Evolutionary conservation across 2,329 filamentous ascomycete species (phyloP).

Genomic region (Exutisphaerella laricina): DNA sequence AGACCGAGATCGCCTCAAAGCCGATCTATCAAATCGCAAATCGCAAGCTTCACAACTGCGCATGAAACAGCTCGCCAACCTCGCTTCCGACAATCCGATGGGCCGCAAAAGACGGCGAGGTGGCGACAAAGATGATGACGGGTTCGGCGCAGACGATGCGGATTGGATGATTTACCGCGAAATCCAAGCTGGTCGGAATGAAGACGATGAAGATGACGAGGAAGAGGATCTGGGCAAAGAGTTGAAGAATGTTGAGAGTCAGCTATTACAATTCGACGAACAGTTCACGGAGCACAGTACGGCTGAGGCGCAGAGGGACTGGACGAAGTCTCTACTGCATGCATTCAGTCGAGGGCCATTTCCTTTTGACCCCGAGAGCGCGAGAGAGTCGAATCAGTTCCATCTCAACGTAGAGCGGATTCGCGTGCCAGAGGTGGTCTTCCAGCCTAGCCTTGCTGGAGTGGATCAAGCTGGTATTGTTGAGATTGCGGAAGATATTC

Average conservation of each 20-base stretch:
- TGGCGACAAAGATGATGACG: slow-evolving; percentile 81
- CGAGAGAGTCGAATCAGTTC: slow-evolving; percentile 76
- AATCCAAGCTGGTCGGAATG: slow-evolving; percentile 80
- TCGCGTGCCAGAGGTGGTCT: slow-evolving; percentile 97
- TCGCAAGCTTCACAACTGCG: slow-evolving; percentile 92
- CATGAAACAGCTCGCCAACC: slow-evolving; percentile 96
- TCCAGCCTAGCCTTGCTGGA: slow-evolving; percentile 96
- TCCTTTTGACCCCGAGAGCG: slow-evolving; percentile 73
- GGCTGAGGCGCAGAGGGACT: slow-evolving; percentile 85
- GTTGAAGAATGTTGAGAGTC: slow-evolving; percentile 72
- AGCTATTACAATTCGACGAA: slow-evolving; percentile 80
- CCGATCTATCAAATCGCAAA: slow-evolving; percentile 92
- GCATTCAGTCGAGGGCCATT: slow-evolving; percentile 84
- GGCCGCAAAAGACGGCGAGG: slow-evolving; percentile 75
- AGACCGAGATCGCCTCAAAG: slow-evolving; percentile 86
- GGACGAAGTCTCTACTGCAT: slow-evolving; percentile 87
- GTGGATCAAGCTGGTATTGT: slow-evolving; percentile 93
- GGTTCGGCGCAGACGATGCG: slow-evolving; percentile 93
- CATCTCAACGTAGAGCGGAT: slow-evolving; percentile 99
- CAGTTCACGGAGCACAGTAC: slow-evolving; percentile 90
- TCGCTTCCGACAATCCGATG: slow-evolving; percentile 78
- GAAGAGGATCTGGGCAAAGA: slow-evolving; percentile 75
- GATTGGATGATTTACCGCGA: slow-evolving; percentile 97
- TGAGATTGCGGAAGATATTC: slow-evolving; percentile 85
- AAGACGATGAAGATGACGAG: slow-evolving; percentile 90